These are phyloP conservation scores for Moesziomyces parantarcticus DNA, from an alignment of 1,284 basidiomycete genomes.

Conservation along the genomic window DNA sequence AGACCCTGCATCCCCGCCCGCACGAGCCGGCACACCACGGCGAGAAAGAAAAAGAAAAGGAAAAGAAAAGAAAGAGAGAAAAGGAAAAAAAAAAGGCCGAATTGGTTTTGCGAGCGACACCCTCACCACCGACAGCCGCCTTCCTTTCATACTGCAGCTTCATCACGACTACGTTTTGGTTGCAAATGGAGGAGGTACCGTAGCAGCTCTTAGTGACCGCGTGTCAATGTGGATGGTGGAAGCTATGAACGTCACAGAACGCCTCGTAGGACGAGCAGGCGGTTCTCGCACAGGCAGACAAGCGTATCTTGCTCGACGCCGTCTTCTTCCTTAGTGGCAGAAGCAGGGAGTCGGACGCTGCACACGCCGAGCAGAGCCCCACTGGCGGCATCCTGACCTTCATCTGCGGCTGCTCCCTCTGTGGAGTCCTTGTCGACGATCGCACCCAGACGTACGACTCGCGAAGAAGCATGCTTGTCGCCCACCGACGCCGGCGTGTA, in stretches of 20 bases:
- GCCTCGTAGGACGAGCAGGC: slow-evolving; percentile 29
- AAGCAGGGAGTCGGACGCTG: slow-evolving; percentile 4
- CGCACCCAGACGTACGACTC: slow-evolving; percentile 46
- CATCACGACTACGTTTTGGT: neutral
- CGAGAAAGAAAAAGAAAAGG: neutral
- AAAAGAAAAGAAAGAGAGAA: slow-evolving; percentile 1
- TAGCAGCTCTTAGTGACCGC: too few species aligned
- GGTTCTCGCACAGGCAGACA: slow-evolving; percentile 43
- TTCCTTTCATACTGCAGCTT: neutral
- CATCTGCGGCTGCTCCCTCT: neutral
- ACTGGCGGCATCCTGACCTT: slow-evolving; percentile 3
- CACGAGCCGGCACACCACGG: neutral
- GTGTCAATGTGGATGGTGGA: too few species aligned
- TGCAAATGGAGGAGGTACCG: too few species aligned
- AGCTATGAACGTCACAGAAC: slow-evolving; percentile 10
- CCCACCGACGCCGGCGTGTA: slow-evolving; percentile 16
- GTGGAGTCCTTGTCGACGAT: neutral
- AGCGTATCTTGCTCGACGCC: slow-evolving; percentile 17
- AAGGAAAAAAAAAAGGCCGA: neutral
- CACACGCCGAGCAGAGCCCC: slow-evolving; percentile 42
- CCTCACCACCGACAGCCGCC: neutral
- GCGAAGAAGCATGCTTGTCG: slow-evolving; percentile 26
- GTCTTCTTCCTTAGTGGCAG: neutral
- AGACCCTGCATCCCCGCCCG: neutral
- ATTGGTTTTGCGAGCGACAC: neutral